Percentiles rank a stretch among this genome's conserved stretches.
Evolutionary conservation across 306 rosid species (phyloP).

Genomic region (Fragaria nilgerrensis): DNA sequence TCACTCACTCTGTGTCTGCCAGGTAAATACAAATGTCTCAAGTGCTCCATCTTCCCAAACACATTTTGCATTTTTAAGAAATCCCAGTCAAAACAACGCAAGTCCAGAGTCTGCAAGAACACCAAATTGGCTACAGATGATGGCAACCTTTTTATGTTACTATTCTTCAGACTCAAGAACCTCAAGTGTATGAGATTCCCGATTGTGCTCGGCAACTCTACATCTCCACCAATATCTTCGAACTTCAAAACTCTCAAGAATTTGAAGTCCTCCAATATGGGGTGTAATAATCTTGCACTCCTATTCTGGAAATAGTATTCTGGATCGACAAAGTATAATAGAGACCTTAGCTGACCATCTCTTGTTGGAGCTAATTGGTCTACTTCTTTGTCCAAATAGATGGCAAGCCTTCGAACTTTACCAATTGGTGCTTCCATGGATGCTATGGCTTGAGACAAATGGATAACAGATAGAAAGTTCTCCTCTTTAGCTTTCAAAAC

Average conservation of each 20-base stretch:
- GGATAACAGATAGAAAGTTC: not conserved
- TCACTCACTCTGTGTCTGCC: not conserved
- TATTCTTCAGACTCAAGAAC: not conserved
- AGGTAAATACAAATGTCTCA: slow-evolving; percentile 29
- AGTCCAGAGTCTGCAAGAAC: not conserved
- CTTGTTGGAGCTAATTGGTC: rapidly evolving
- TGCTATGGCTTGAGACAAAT: not conserved
- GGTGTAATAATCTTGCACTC: no score
- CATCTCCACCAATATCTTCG: not conserved
- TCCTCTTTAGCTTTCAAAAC: not conserved
- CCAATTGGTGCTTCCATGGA: no score
- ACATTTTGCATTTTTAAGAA: not conserved
- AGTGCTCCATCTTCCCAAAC: not conserved
- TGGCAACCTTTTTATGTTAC: not conserved
- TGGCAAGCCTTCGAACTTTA: not conserved
- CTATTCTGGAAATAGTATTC: no score
- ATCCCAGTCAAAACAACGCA: not conserved
- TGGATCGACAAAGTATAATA: not conserved
- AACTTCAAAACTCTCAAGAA: slow-evolving; percentile 11
- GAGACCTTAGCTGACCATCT: not conserved
- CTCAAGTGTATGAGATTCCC: slow-evolving; percentile 15
- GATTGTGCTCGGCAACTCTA: not conserved
- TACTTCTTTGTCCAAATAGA: not conserved
- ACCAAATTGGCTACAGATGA: not conserved
- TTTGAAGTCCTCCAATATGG: not conserved